These are phyloP conservation scores for Endocladia muricata DNA, from an alignment of 31 red algal genomes.

Conservation along the genomic window DNA sequence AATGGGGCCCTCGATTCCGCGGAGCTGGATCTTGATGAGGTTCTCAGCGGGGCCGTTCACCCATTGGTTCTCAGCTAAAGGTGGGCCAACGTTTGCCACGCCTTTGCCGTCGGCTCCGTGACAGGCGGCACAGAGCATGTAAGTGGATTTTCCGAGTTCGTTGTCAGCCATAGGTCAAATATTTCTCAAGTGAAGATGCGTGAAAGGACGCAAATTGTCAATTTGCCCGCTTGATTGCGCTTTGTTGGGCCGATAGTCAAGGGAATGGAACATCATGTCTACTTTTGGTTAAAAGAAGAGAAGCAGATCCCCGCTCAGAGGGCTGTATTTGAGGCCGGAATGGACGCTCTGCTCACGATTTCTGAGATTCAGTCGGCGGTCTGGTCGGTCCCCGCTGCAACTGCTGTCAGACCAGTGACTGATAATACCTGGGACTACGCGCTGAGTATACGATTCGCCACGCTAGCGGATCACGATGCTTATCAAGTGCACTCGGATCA, in stretches of 20 bases:
- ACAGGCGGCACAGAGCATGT: not conserved
- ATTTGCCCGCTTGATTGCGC: no score
- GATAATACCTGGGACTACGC: not conserved
- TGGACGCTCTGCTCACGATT: not conserved
- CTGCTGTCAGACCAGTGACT: not conserved
- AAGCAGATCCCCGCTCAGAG: not conserved
- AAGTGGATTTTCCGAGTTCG: no score
- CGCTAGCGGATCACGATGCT: no score
- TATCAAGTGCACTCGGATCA: no score
- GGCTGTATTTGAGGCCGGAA: not conserved
- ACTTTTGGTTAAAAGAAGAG: constrained; percentile 19
- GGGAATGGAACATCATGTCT: constrained; percentile 10
- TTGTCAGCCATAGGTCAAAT: no score
- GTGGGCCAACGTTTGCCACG: not conserved
- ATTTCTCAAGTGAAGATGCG: no score
- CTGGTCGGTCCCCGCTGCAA: not conserved
- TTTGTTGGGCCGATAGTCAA: not conserved
- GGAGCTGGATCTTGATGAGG: not conserved
- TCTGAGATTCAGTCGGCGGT: not conserved
- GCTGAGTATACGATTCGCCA: no score
- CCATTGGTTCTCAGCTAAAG: not conserved
- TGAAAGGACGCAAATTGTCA: no score
- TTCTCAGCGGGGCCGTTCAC: not conserved
- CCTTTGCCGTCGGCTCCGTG: not conserved
- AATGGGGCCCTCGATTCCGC: constrained; percentile 6